Conservation (phyloP, 352 stramenopile genomes). For the Nothophytophthora sp. region DNA sequence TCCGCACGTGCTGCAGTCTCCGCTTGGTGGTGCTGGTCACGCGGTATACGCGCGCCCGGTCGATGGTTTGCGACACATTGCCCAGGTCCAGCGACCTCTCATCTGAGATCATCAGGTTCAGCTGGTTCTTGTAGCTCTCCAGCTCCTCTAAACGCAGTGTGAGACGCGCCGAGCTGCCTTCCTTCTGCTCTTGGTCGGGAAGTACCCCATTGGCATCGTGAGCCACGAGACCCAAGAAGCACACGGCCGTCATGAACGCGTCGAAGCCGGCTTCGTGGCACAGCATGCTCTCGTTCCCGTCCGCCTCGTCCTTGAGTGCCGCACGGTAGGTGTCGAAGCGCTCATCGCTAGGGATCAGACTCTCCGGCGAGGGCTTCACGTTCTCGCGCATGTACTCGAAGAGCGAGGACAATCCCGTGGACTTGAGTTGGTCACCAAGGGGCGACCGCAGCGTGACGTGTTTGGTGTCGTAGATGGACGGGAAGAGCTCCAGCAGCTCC, state of each 20-base stretch:
- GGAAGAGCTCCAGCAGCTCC: conserved; percentile 70
- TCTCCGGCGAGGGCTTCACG: conserved; percentile 53
- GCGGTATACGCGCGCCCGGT: conserved; percentile 63
- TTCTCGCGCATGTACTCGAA: conserved; percentile 82
- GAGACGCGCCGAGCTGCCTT: conserved; percentile 32
- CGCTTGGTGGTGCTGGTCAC: conserved; percentile 65
- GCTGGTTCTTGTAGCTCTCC: conserved; percentile 60
- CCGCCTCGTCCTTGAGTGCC: conserved; percentile 50
- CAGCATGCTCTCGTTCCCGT: conserved; percentile 52
- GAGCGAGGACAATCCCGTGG: conserved; percentile 58
- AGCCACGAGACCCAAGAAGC: conserved; percentile 68
- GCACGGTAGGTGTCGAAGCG: conserved; percentile 67
- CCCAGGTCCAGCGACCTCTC: conserved; percentile 56
- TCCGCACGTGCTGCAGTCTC: conserved; percentile 58
- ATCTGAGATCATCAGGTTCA: conserved; percentile 85
- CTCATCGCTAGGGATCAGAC: conserved; percentile 50
- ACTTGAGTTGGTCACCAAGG: conserved; percentile 54
- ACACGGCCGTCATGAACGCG: conserved; percentile 83
- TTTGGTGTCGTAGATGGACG: conserved; percentile 83
- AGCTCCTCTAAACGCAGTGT: conserved; percentile 46
- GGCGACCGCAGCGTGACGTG: conserved; percentile 59
- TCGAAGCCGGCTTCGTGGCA: conserved; percentile 88
- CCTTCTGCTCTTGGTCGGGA: conserved; percentile 24
- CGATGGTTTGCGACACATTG: conserved; percentile 59
- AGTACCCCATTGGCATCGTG: conserved; percentile 58